Percentiles rank a stretch among this genome's conserved stretches.
Evolutionary conservation across 768 basidiomycete species (phyloP).

Genomic region (Russula ochroleuca): DNA sequence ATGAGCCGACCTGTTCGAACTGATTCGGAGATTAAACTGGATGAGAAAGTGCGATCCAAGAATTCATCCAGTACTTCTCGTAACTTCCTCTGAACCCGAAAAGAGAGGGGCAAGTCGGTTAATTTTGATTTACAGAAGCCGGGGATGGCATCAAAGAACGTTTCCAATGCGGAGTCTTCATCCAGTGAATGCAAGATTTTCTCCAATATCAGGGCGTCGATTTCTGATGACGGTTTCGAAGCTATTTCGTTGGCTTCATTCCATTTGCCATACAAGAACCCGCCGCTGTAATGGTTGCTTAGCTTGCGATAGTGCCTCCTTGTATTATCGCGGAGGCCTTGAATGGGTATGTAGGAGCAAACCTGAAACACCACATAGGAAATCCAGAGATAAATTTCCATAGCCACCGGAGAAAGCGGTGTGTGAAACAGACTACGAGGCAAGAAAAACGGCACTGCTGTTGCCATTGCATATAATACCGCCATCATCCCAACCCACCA

Average conservation of each 20-base stretch:
- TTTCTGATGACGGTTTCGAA: not conserved
- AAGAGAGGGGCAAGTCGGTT: not conserved
- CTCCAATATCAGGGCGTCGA: not conserved
- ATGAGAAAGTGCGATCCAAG: conserved; percentile 2
- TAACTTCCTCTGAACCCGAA: not conserved
- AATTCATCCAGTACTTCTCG: not conserved
- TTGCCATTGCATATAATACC: not conserved
- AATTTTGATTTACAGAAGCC: conserved; percentile 3
- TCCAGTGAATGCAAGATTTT: not conserved
- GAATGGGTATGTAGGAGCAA: too few species aligned
- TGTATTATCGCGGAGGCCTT: too few species aligned
- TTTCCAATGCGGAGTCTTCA: not conserved
- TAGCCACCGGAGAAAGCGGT: not conserved
- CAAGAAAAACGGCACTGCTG: too few species aligned
- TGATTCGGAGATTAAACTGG: not conserved
- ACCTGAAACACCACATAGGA: not conserved
- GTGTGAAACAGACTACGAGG: not conserved
- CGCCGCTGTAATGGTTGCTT: not conserved
- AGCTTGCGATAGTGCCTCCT: too few species aligned
- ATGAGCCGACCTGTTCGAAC: not conserved
- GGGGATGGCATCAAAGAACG: conserved; percentile 6
- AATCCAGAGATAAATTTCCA: too few species aligned
- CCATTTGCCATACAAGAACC: not conserved
- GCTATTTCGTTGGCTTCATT: conserved; percentile 2
- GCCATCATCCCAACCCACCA: not conserved